A percentile compares a stretch with the other conserved stretches of the same genome.
Conservation (phyloP, 495 filamentous ascomycete genomes). For the Talaromyces borbonicus region DNA sequence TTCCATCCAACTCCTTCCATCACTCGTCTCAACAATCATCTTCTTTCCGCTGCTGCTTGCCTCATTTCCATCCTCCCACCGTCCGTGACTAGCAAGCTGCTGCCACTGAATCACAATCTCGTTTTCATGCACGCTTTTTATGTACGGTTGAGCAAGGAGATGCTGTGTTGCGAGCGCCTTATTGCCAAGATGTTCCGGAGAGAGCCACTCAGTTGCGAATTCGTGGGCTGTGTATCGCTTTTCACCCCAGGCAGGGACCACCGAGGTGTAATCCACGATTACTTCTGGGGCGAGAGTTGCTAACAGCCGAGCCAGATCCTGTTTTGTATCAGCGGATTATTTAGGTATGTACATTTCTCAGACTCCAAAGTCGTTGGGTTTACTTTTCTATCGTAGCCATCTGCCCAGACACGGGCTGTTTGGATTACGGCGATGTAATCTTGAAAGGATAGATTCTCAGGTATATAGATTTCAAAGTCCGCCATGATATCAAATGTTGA, state of each 20-base stretch:
- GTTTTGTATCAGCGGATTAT: not conserved
- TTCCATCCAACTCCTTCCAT: conserved; percentile 10
- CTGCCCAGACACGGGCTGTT: conserved; percentile 15
- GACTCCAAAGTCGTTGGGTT: not conserved
- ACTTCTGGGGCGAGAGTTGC: conserved; percentile 14
- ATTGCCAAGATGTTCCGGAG: conserved; percentile 13
- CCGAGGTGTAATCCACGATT: conserved; percentile 14
- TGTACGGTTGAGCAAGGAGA: conserved; percentile 18
- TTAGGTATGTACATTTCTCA: not conserved
- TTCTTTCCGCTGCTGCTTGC: not conserved
- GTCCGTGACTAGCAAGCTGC: conserved; percentile 17
- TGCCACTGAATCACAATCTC: conserved; percentile 21
- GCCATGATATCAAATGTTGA: not conserved
- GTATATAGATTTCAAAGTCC: conserved; percentile 17
- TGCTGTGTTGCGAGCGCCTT: conserved; percentile 20
- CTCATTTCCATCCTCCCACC: conserved; percentile 10
- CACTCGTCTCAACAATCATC: conserved; percentile 3
- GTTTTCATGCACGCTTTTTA: conserved; percentile 14
- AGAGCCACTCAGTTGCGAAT: conserved; percentile 17
- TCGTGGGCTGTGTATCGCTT: conserved; percentile 9
- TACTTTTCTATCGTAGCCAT: conserved; percentile 22
- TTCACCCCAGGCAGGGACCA: conserved; percentile 14
- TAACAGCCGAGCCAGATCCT: conserved; percentile 12
- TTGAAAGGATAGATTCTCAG: conserved; percentile 15
- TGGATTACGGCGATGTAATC: conserved; percentile 19